Conservation (phyloP, 352 stramenopile genomes). For the Peronospora destructor region DNA sequence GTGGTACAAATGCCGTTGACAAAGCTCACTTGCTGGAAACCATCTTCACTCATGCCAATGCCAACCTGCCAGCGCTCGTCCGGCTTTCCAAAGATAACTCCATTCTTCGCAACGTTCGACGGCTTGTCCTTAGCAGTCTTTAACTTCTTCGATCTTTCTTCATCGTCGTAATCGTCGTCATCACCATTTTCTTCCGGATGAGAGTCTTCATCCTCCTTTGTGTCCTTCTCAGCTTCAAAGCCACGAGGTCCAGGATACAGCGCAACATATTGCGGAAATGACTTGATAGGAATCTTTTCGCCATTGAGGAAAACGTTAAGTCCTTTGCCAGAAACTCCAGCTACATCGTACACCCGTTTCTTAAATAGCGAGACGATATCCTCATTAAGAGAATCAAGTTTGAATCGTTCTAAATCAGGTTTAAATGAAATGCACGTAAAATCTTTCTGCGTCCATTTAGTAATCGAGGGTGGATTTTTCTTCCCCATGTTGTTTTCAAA, state of each 20-base stretch:
- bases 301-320: conserved; percentile 93
- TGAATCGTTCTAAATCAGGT: conserved; percentile 91
- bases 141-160: conserved; percentile 16
- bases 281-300: conserved; percentile 87
- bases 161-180: conserved; percentile 26
- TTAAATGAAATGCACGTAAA: conserved; percentile 96
- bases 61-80: conserved; percentile 93
- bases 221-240: conserved; percentile 25
- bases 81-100: conserved; percentile 89
- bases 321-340: conserved; percentile 89
- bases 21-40: conserved; percentile 95
- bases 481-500: conserved; percentile 92
- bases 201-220: conserved; percentile 29
- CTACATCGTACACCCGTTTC: conserved; percentile 95
- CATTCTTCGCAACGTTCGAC: conserved; percentile 31
- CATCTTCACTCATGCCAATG: conserved; percentile 87
- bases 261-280: conserved; percentile 91
- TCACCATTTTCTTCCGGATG: conserved; percentile 25
- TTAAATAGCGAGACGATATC: conserved; percentile 95
- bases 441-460: conserved; percentile 75
- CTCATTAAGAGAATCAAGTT: conserved; percentile 86
- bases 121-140: conserved; percentile 31
- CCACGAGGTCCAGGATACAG: conserved; percentile 68
- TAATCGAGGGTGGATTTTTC: conserved; percentile 83
- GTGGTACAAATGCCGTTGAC: conserved; percentile 97